These are phyloP conservation scores for Zymoseptoria crescenta DNA, from an alignment of 2,329 filamentous ascomycete genomes.

Conservation along the genomic window DNA sequence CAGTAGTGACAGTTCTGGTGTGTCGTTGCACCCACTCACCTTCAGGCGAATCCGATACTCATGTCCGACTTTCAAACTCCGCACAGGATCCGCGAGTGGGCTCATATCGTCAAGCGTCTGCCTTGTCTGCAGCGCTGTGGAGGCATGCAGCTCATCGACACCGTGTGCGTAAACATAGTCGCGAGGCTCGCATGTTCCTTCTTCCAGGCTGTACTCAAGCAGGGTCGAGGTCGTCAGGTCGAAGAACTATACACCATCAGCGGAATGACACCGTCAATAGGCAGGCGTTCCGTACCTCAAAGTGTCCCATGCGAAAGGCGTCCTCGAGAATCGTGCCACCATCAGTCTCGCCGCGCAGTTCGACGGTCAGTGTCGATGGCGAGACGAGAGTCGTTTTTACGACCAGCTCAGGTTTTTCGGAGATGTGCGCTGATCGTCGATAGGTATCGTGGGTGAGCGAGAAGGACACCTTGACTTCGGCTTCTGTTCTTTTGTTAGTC, in stretches of 20 bases:
- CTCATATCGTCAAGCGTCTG: background rate
- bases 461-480: background rate
- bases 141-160: background rate
- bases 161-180: background rate
- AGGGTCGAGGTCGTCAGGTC: conserved; percentile 2
- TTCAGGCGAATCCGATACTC: background rate
- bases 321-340: background rate
- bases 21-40: background rate
- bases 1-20: background rate
- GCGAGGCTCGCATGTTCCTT: background rate
- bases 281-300: background rate
- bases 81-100: background rate
- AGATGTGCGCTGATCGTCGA: background rate
- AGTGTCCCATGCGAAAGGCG: conserved; percentile 1
- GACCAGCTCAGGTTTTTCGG: background rate
- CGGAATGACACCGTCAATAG: too few species aligned
- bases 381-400: background rate
- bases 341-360: background rate
- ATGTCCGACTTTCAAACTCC: background rate
- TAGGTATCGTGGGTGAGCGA: background rate
- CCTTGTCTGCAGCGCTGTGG: background rate
- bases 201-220: background rate
- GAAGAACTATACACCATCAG: background rate
- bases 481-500: background rate
- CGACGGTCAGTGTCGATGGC: background rate